Conservation (phyloP, 352 stramenopile genomes). For the Phytopythium kandeliae region DNA sequence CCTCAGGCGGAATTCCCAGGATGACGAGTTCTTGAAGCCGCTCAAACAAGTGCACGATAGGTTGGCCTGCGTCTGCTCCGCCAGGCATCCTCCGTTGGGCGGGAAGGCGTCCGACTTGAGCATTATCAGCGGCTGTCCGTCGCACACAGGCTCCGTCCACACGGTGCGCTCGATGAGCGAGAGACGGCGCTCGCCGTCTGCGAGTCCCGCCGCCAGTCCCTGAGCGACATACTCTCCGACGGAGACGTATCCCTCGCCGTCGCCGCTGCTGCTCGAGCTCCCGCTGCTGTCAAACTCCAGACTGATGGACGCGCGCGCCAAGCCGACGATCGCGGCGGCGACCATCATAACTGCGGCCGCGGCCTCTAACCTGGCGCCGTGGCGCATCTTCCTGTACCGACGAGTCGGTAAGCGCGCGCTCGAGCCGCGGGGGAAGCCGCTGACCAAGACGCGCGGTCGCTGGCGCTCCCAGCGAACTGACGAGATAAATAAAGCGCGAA, state of each 20-base stretch:
- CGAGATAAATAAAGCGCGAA: constrained; percentile 5
- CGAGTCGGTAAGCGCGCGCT: constrained; percentile 4
- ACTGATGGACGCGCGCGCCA: not conserved
- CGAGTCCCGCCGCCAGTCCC: constrained; percentile 23
- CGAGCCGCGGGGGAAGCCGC: not conserved
- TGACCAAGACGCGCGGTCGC: constrained; percentile 1
- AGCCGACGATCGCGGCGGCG: not conserved
- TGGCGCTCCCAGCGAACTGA: not conserved
- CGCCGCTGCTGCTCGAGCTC: constrained; percentile 5
- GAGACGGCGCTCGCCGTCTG: constrained; percentile 21
- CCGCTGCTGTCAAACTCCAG: not conserved
- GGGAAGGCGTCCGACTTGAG: constrained; percentile 19
- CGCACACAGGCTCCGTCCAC: constrained; percentile 27
- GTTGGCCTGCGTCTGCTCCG: constrained; percentile 23
- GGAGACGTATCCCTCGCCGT: constrained; percentile 3
- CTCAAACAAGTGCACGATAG: constrained; percentile 39
- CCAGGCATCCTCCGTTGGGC: constrained; percentile 28
- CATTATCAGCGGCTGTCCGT: constrained; percentile 28
- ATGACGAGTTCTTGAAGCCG: constrained; percentile 21
- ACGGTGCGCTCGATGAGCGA: constrained; percentile 25
- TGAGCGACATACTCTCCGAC: constrained; percentile 22
- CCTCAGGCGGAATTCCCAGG: constrained; percentile 26
- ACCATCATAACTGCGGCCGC: not conserved
- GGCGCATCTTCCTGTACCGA: constrained; percentile 3
- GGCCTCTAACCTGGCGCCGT: not conserved